Conservation (phyloP, 805 yeast genomes). For the Metschnikowia cerradonensis region DNA sequence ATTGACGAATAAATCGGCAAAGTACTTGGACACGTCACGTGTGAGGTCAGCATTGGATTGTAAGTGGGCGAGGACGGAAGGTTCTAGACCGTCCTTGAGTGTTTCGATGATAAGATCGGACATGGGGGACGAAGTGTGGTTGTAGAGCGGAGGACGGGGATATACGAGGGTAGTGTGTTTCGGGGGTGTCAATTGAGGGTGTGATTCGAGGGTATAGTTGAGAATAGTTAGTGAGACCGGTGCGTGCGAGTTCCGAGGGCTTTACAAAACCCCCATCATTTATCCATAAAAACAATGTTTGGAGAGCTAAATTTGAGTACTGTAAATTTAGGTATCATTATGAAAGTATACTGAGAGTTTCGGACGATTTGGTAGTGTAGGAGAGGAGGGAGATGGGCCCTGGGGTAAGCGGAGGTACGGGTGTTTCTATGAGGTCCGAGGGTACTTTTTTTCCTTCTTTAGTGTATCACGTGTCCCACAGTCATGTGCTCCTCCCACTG, state of each 20-base stretch:
- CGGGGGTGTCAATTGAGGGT: background rate
- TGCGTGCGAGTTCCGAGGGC: conserved; percentile 1
- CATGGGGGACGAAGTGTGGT: conserved; percentile 17
- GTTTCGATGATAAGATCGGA: conserved; percentile 33
- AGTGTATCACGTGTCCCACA: background rate
- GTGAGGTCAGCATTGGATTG: conserved; percentile 19
- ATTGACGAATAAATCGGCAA: conserved; percentile 43
- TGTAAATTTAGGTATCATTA: too few relatives aligned
- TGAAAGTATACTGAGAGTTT: too few relatives aligned
- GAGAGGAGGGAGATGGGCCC: background rate
- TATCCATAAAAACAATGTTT: too few relatives aligned
- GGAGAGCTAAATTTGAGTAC: too few relatives aligned
- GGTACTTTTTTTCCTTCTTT: too few relatives aligned
- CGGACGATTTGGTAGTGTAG: too few relatives aligned
- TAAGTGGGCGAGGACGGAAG: conserved; percentile 19
- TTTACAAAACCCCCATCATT: too few relatives aligned
- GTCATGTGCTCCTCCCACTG: too few relatives aligned
- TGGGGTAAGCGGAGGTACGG: background rate
- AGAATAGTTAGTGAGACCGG: background rate
- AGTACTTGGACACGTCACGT: conserved; percentile 24
- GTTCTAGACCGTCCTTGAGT: conserved; percentile 26
- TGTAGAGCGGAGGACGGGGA: background rate
- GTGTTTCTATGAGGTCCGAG: background rate
- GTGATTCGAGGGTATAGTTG: background rate
- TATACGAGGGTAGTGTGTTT: background rate